These are phyloP conservation scores for Verticillium isaacii DNA, from an alignment of 2,329 filamentous ascomycete genomes.

Conservation along the genomic window DNA sequence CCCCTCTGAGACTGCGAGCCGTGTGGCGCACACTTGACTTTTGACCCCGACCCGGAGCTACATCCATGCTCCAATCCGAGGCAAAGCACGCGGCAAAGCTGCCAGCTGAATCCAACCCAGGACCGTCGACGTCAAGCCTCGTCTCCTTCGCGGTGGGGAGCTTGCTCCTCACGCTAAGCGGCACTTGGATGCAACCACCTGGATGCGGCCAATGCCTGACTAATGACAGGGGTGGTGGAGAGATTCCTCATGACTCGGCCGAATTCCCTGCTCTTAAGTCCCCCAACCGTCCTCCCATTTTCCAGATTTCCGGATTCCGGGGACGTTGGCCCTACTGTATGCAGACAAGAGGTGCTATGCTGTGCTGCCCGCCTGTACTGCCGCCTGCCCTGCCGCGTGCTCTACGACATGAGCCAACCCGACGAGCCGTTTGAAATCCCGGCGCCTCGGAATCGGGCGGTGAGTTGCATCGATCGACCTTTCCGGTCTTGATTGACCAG, in stretches of 20 bases:
- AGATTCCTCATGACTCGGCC: neutral
- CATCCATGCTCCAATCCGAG: too few relatives aligned
- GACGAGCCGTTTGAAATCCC: constrained; percentile 1
- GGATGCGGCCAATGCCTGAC: neutral
- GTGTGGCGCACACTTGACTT: neutral
- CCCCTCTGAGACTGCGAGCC: neutral
- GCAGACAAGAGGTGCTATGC: neutral
- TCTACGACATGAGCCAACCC: neutral
- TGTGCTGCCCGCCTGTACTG: neutral
- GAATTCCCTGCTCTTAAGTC: neutral
- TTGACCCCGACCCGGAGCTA: neutral
- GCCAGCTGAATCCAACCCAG: too few relatives aligned
- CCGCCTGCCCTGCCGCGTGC: neutral
- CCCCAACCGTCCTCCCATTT: neutral
- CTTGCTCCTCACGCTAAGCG: neutral
- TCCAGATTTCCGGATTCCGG: neutral
- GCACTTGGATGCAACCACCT: neutral
- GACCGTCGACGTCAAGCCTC: too few relatives aligned
- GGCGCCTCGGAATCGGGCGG: constrained; percentile 1
- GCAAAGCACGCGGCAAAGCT: too few relatives aligned
- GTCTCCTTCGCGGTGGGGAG: too few relatives aligned
- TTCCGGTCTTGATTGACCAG: neutral
- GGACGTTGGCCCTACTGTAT: neutral
- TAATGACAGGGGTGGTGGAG: neutral
- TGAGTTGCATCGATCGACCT: neutral